Conservation (phyloP, 306 rosid genomes). For the Casuarina glauca region DNA sequence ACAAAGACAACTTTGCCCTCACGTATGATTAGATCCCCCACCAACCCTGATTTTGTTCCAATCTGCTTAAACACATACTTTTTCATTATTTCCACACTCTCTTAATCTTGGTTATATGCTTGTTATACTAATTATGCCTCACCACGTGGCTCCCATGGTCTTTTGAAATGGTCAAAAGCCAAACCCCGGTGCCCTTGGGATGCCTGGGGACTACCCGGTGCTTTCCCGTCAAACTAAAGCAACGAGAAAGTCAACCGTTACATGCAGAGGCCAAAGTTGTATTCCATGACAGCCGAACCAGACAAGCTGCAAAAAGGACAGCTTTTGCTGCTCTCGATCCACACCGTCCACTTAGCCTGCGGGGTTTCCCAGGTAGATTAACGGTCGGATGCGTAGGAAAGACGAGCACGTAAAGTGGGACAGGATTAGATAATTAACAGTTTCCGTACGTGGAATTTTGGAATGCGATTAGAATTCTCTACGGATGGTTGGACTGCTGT, state of each 20-base stretch:
- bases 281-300: constrained; percentile 18
- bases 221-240: constrained; percentile 11
- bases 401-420: constrained; percentile 42
- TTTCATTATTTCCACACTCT: too few species aligned
- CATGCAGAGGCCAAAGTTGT: constrained; percentile 2
- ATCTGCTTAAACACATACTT: too few species aligned
- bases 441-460: constrained; percentile 47
- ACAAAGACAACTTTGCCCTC: constrained; percentile 17
- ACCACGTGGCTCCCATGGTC: background rate
- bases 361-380: constrained; percentile 1
- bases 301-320: constrained; percentile 6
- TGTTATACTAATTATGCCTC: too few species aligned
- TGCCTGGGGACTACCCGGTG: background rate
- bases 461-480: constrained; percentile 1
- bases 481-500: background rate
- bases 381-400: constrained; percentile 44
- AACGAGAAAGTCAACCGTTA: constrained; percentile 41
- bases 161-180: constrained; percentile 21
- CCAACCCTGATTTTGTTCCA: background rate
- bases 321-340: constrained; percentile 11
- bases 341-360: constrained; percentile 13
- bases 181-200: background rate
- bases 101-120: too few species aligned
- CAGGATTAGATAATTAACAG: constrained; percentile 6
- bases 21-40: background rate